Conservation (phyloP, 2,329 filamentous ascomycete species). For the Amauroascus verrucosus region DNA sequence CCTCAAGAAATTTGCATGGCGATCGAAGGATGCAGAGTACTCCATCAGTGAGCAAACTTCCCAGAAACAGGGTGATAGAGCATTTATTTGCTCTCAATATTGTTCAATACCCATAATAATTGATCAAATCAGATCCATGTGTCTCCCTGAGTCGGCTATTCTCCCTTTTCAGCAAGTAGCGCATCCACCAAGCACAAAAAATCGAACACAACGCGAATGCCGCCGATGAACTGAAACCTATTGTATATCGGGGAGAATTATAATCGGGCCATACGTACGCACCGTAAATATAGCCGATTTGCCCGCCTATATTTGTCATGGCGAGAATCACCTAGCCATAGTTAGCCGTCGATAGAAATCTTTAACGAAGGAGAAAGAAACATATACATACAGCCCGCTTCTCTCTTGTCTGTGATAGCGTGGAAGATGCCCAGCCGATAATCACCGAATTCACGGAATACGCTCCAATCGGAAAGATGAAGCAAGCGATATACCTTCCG, state of each 20-base stretch:
- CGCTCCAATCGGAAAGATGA: slow-evolving; percentile 27
- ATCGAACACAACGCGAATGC: slow-evolving; percentile 17
- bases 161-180: slow-evolving; percentile 15
- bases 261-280: slow-evolving; percentile 30
- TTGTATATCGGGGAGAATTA: slow-evolving; percentile 16
- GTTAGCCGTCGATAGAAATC: background rate
- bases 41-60: too few relatives aligned
- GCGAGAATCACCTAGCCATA: slow-evolving; percentile 22
- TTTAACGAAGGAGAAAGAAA: background rate
- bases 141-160: slow-evolving; percentile 12
- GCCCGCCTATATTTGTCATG: slow-evolving; percentile 36
- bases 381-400: slow-evolving; percentile 34
- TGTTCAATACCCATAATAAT: slow-evolving; percentile 17
- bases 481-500: slow-evolving; percentile 25
- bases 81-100: background rate
- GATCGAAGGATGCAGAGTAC: too few relatives aligned
- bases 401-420: slow-evolving; percentile 34
- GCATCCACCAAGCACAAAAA: slow-evolving; percentile 19
- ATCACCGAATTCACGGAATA: slow-evolving; percentile 34
- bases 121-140: slow-evolving; percentile 6
- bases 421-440: slow-evolving; percentile 35
- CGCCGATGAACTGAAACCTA: slow-evolving; percentile 17
- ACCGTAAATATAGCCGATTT: slow-evolving; percentile 33
- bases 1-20: too few relatives aligned
- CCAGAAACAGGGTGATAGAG: too few relatives aligned